phyloP scores from a whole-genome alignment of 2,329 filamentous ascomycete genomes.

The Cordyceps tenuipes region DNA sequence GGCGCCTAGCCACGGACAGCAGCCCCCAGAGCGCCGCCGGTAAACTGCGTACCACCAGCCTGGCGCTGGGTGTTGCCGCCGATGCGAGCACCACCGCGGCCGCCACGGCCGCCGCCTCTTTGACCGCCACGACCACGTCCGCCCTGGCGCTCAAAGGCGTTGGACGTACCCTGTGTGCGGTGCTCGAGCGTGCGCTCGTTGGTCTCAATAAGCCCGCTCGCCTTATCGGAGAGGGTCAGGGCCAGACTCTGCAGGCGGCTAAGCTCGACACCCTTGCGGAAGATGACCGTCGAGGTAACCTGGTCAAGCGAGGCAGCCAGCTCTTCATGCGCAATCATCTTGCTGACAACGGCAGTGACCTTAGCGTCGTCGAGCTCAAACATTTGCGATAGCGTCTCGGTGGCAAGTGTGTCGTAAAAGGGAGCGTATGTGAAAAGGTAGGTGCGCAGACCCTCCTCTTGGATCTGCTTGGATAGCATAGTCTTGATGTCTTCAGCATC shows the following conservation, averaged over 20 bases:
- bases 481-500: constrained; percentile 87
- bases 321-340: constrained; percentile 99
- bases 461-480: constrained; percentile 97
- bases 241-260: constrained; percentile 92
- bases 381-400: constrained; percentile 81
- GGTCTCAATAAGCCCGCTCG: constrained; percentile 86
- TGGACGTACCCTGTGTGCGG: constrained; percentile 88
- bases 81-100: constrained; percentile 51
- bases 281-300: constrained; percentile 94
- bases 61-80: constrained; percentile 56
- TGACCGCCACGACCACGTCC: constrained; percentile 62
- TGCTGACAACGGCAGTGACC: constrained; percentile 90
- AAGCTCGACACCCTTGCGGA: constrained; percentile 98
- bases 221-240: constrained; percentile 91
- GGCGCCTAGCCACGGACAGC: constrained; percentile 49
- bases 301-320: constrained; percentile 93
- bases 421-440: constrained; percentile 99
- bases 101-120: constrained; percentile 53
- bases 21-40: constrained; percentile 68
- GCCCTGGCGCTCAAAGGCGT: constrained; percentile 90
- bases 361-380: constrained; percentile 90
- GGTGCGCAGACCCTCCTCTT: constrained; percentile 94
- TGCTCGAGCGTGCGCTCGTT: constrained; percentile 98
- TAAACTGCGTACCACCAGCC: constrained; percentile 70
- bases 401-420: constrained; percentile 93